These are phyloP conservation scores for Plasmodium gaboni DNA, from an alignment of 169 alveolate genomes.

Conservation along the genomic window DNA sequence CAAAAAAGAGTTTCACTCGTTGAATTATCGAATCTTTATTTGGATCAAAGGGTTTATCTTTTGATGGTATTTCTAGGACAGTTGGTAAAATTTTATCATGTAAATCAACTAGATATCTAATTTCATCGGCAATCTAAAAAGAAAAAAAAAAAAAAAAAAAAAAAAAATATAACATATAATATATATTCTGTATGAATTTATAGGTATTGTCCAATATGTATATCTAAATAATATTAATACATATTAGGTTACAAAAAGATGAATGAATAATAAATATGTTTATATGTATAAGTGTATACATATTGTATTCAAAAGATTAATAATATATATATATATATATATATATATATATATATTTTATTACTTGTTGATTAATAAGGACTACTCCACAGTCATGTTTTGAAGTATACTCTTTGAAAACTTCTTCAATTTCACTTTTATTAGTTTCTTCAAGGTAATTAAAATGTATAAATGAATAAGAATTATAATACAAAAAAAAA, in stretches of 20 bases:
- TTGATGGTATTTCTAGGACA: constrained; percentile 85
- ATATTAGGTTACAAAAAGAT: too few relatives aligned
- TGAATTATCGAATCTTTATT: constrained; percentile 84
- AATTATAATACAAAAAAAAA: not conserved
- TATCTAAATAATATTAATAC: too few relatives aligned
- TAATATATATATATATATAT: too few relatives aligned
- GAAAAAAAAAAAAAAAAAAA: constrained; percentile 13
- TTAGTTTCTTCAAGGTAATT: constrained; percentile 71
- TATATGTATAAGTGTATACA: too few relatives aligned
- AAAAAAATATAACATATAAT: not conserved
- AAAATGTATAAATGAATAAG: not conserved
- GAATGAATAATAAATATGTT: too few relatives aligned
- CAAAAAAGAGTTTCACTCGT: constrained; percentile 82
- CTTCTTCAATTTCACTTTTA: constrained; percentile 83
- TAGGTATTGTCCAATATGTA: too few relatives aligned
- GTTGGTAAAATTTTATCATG: constrained; percentile 83
- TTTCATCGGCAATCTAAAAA: constrained; percentile 81
- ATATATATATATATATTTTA: too few relatives aligned
- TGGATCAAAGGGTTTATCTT: constrained; percentile 85
- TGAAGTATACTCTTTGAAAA: constrained; percentile 80
- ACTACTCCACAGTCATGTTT: constrained; percentile 83
- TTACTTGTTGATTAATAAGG: constrained; percentile 82
- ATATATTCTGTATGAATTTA: too few relatives aligned
- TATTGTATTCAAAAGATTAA: too few relatives aligned
- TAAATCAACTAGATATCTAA: constrained; percentile 79